Evolutionary conservation across 1,284 basidiomycete species (phyloP).

Genomic region (Pascua sp.): DNA sequence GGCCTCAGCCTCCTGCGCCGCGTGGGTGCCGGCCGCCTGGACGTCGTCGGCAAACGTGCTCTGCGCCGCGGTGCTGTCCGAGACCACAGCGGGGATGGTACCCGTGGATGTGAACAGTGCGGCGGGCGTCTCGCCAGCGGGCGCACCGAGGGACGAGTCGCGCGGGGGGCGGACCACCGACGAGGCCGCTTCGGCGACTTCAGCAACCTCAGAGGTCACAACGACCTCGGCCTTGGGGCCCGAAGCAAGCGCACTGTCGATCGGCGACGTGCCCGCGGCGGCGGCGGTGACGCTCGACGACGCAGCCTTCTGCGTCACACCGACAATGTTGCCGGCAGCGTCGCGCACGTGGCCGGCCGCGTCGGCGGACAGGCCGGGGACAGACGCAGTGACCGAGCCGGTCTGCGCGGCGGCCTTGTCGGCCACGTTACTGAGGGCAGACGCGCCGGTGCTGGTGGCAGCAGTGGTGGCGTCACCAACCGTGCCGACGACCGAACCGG

Average conservation of each 20-base stretch:
- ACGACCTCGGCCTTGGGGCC: too few species aligned
- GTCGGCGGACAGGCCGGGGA: neutral
- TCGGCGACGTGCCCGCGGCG: neutral
- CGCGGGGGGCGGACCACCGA: constrained; percentile 1
- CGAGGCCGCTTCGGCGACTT: neutral
- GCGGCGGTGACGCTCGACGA: neutral
- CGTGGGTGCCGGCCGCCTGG: too few species aligned
- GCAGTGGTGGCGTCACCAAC: neutral
- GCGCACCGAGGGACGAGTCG: neutral
- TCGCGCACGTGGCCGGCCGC: neutral
- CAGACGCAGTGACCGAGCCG: too few species aligned
- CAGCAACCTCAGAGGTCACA: neutral
- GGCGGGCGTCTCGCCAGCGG: too few species aligned
- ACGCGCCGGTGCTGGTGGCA: constrained; percentile 20
- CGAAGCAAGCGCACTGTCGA: too few species aligned
- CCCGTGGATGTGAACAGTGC: too few species aligned
- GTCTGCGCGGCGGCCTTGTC: too few species aligned
- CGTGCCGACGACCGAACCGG: neutral
- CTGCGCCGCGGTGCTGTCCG: too few species aligned
- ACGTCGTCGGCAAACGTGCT: too few species aligned
- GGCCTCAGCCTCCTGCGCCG: too few species aligned
- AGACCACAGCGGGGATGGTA: too few species aligned
- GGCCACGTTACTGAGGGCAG: neutral
- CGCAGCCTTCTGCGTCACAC: neutral
- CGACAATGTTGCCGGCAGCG: neutral